Evolutionary conservation across 306 rosid genomes (phyloP).

Genomic region (Vachellia pachyceras): DNA sequence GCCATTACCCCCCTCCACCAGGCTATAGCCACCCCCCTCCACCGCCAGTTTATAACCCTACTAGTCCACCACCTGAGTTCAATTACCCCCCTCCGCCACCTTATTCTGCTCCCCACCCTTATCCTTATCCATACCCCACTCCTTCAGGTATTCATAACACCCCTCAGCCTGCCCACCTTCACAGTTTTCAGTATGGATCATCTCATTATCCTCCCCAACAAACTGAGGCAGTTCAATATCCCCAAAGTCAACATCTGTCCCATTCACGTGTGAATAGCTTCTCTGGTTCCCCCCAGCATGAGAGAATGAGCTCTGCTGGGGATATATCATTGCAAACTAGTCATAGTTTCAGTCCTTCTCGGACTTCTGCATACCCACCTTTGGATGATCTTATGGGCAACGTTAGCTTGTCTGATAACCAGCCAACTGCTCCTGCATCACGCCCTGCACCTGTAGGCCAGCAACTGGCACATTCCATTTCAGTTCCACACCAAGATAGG

Average conservation of each 20-base stretch:
- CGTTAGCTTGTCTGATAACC: constrained; percentile 58
- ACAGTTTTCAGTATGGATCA: constrained; percentile 66
- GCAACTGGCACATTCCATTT: constrained; percentile 40
- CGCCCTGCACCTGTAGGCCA: constrained; percentile 50
- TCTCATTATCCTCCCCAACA: constrained; percentile 57
- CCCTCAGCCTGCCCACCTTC: constrained; percentile 54
- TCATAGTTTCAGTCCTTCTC: constrained; percentile 41
- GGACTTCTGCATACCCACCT: constrained; percentile 60
- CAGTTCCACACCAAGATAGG: constrained; percentile 48
- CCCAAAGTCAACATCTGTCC: constrained; percentile 33
- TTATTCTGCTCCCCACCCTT: constrained; percentile 37
- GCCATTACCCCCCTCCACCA: constrained; percentile 31
- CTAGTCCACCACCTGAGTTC: neutral
- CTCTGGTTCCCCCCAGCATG: constrained; percentile 50
- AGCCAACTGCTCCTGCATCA: constrained; percentile 48
- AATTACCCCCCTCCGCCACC: constrained; percentile 31
- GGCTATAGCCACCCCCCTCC: constrained; percentile 21
- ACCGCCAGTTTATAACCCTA: constrained; percentile 22
- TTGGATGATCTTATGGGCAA: constrained; percentile 61
- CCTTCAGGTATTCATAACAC: constrained; percentile 40
- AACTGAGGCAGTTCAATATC: constrained; percentile 43
- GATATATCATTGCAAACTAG: constrained; percentile 17
- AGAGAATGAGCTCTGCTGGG: constrained; percentile 34
- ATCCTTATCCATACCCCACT: constrained; percentile 50
- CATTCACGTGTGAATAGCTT: constrained; percentile 59